Evolutionary conservation across 371 early-diverging fungal genomes (phyloP).

Genomic region (Paramicrosporidium saccamoebae): DNA sequence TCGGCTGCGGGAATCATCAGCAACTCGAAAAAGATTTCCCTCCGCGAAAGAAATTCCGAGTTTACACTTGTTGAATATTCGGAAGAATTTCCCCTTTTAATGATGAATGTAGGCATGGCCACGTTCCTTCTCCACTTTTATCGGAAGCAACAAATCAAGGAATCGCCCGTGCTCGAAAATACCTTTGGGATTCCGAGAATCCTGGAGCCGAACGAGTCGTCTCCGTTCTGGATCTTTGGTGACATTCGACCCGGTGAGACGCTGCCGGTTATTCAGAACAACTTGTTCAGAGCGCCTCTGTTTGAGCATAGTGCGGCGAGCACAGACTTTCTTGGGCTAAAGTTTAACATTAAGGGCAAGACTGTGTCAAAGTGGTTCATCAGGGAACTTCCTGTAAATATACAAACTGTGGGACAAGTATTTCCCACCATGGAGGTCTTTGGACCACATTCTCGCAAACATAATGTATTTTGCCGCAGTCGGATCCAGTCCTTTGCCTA

Average conservation of each 20-base stretch:
- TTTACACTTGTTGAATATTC: conserved; percentile 83
- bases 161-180: conserved; percentile 31
- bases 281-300: conserved; percentile 81
- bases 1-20: conserved; percentile 38
- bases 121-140: conserved; percentile 84
- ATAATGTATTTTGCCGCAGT: conserved; percentile 65
- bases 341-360: conserved; percentile 27
- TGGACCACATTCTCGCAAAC: conserved; percentile 83
- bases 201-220: conserved; percentile 73
- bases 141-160: conserved; percentile 53
- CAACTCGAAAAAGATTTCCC: conserved; percentile 51
- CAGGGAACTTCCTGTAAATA: conserved; percentile 47
- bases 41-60: conserved; percentile 49
- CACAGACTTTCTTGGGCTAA: conserved; percentile 58
- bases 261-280: conserved; percentile 65
- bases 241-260: conserved; percentile 74
- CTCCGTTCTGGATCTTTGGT: conserved; percentile 89
- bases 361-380: conserved; percentile 23
- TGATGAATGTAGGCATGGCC: conserved; percentile 92
- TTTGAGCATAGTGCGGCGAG: conserved; percentile 37
- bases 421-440: conserved; percentile 88
- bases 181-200: conserved; percentile 56
- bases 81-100: conserved; percentile 89
- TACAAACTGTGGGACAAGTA: conserved; percentile 89
- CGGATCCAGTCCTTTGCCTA: conserved; percentile 69